Percentiles rank a stretch among this genome's conserved stretches.
Conservation (phyloP, 208 protist genomes). For the Leishmania tarentolae region DNA sequence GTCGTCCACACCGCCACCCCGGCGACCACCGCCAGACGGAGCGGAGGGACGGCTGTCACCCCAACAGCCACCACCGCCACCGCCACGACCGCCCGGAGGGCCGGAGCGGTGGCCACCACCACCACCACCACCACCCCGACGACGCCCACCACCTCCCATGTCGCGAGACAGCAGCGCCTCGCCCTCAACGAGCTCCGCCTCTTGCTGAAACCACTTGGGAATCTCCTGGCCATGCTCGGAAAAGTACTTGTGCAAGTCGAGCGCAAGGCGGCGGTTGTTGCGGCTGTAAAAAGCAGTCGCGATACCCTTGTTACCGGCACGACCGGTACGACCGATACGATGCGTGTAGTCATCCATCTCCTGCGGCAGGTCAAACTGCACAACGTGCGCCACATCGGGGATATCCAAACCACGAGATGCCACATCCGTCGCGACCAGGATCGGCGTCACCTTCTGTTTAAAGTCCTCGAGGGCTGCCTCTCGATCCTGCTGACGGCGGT, state of each 20-base stretch:
- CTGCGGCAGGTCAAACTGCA: conserved; percentile 97
- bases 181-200: conserved; percentile 81
- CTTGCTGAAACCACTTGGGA: conserved; percentile 79
- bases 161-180: conserved; percentile 57
- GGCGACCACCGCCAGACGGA: conserved; percentile 19
- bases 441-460: conserved; percentile 76
- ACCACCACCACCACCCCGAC: conserved; percentile 45
- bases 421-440: conserved; percentile 98
- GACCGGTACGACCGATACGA: conserved; percentile 99
- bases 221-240: conserved; percentile 87
- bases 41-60: conserved; percentile 23
- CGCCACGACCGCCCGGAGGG: conserved; percentile 38
- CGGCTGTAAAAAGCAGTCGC: conserved; percentile 95
- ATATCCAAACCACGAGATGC: conserved; percentile 98
- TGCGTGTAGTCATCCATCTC: conserved; percentile 99
- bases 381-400: conserved; percentile 95
- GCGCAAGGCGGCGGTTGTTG: conserved; percentile 61
- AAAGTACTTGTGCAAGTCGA: conserved; percentile 84
- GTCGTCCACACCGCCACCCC: conserved; percentile 49
- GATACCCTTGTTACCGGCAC: conserved; percentile 96
- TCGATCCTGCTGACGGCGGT: conserved; percentile 90
- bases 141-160: conserved; percentile 36
- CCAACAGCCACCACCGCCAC: conserved; percentile 24
- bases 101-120: conserved; percentile 18
- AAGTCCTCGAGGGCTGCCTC: conserved; percentile 91